phyloP scores from a whole-genome alignment of 768 basidiomycete species.

The Suillus alpinus region DNA sequence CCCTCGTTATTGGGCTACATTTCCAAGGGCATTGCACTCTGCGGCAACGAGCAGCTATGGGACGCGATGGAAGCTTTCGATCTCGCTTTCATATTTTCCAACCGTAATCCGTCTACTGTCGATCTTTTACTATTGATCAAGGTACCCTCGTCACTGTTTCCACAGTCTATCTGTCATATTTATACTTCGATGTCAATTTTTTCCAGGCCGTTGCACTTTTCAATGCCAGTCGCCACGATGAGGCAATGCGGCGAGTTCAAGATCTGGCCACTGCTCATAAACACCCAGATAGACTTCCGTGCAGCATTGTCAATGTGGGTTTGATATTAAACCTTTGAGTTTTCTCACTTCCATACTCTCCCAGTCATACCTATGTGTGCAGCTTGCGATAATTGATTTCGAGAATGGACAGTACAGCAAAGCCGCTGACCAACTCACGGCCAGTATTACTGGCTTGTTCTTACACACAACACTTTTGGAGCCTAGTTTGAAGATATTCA shows the following conservation, averaged over 20 bases:
- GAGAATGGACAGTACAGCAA: background rate
- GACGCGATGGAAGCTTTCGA: background rate
- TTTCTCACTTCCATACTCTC: background rate
- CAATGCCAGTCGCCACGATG: background rate
- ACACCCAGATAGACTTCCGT: background rate
- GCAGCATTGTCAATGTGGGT: background rate
- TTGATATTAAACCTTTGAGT: background rate
- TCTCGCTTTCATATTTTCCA: background rate
- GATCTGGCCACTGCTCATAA: background rate
- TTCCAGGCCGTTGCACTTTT: background rate
- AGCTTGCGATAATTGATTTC: background rate
- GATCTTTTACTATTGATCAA: background rate
- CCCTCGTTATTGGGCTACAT: background rate
- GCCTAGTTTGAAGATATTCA: background rate
- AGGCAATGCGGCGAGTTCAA: background rate
- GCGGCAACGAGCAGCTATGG: background rate
- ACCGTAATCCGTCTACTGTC: background rate
- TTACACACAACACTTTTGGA: background rate
- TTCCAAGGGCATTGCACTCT: background rate
- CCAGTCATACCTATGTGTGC: background rate
- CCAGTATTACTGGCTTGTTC: background rate
- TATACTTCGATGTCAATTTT: background rate
- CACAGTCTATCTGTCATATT: background rate
- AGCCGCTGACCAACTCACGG: background rate
- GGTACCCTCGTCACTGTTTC: background rate